These are phyloP conservation scores for Hyparrhenia diplandra DNA, from an alignment of 176 grass and related monocot genomes.

Conservation along the genomic window DNA sequence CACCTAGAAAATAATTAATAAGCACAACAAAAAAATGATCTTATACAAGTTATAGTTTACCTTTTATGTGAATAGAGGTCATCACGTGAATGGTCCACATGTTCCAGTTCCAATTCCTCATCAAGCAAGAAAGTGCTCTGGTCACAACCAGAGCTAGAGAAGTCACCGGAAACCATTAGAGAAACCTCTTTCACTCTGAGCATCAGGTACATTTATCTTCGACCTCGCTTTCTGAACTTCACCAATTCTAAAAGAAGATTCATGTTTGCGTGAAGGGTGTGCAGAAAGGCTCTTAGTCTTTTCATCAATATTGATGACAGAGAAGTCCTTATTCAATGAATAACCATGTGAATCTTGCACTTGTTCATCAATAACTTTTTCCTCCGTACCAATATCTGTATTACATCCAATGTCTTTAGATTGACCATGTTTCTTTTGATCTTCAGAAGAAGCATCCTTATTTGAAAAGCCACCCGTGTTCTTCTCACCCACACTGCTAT, in stretches of 20 bases:
- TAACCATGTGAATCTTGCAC: constrained; percentile 24
- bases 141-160: constrained; percentile 40
- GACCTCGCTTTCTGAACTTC: constrained; percentile 31
- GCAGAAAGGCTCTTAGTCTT: constrained; percentile 31
- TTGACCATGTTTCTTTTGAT: constrained; percentile 35
- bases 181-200: constrained; percentile 33
- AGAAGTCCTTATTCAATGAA: constrained; percentile 34
- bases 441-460: constrained; percentile 33
- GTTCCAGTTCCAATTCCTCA: constrained; percentile 74
- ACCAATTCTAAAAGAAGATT: constrained; percentile 18
- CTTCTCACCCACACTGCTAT: constrained; percentile 27
- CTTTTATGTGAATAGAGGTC: constrained; percentile 58
- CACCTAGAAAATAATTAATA: background rate
- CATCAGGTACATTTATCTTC: constrained; percentile 30
- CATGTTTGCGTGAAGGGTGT: constrained; percentile 25
- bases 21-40: background rate
- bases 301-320: constrained; percentile 17
- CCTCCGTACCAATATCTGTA: constrained; percentile 19
- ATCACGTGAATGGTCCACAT: constrained; percentile 27
- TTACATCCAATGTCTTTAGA: constrained; percentile 24
- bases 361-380: constrained; percentile 33
- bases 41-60: constrained; percentile 29
- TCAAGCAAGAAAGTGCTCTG: constrained; percentile 92
- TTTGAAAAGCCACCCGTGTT: constrained; percentile 16
- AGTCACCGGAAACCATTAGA: constrained; percentile 27